Conservation (phyloP, 2,329 filamentous ascomycete genomes). For the Plenodomus biglobosus region DNA sequence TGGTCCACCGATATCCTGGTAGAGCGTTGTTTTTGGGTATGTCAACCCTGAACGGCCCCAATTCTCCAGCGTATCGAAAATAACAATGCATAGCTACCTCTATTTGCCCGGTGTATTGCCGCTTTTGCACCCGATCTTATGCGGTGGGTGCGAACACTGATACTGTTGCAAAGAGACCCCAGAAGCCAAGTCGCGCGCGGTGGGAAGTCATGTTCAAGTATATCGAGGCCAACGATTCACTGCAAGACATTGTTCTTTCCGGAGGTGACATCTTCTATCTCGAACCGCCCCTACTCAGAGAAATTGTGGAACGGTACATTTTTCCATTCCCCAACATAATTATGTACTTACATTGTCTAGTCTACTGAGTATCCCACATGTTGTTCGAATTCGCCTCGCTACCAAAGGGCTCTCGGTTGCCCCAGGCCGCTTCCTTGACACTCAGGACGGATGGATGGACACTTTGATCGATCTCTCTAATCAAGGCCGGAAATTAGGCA, state of each 20-base stretch:
- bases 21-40: conserved; percentile 64
- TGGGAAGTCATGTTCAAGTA: conserved; percentile 62
- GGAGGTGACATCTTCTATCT: conserved; percentile 65
- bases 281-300: conserved; percentile 53
- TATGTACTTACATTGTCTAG: conserved; percentile 20
- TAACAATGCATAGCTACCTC: conserved; percentile 49
- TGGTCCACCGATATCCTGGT: conserved; percentile 66
- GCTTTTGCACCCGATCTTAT: conserved; percentile 64
- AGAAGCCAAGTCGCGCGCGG: conserved; percentile 48
- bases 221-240: conserved; percentile 53
- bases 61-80: background rate
- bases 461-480: conserved; percentile 56
- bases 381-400: conserved; percentile 62
- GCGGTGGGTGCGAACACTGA: conserved; percentile 59
- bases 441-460: conserved; percentile 56
- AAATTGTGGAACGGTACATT: conserved; percentile 53
- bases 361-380: conserved; percentile 59
- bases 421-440: conserved; percentile 58
- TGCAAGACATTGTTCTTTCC: conserved; percentile 64
- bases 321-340: background rate
- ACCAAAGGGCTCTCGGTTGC: conserved; percentile 64
- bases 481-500: conserved; percentile 56
- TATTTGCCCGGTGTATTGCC: conserved; percentile 64
- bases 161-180: conserved; percentile 47
- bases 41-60: conserved; percentile 10